Evolutionary conservation across 2,329 filamentous ascomycete species (phyloP).

Genomic region (Penicillium crustosum): DNA sequence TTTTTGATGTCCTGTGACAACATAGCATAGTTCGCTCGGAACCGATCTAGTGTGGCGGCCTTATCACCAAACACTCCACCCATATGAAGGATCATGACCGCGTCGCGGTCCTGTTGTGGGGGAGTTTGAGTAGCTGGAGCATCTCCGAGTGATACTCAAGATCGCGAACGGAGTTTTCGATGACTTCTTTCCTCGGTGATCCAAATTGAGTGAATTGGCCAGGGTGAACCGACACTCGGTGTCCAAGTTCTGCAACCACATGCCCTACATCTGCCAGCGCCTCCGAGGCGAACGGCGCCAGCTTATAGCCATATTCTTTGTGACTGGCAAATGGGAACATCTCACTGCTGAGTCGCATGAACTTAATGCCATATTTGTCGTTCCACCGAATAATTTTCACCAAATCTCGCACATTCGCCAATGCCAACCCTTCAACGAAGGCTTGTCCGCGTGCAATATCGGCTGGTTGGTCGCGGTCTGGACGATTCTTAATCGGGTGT

Average conservation of each 20-base stretch:
- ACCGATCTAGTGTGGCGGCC: conserved; percentile 71
- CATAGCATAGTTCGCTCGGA: conserved; percentile 69
- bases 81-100: conserved; percentile 93
- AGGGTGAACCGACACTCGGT: conserved; percentile 85
- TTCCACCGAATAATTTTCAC: conserved; percentile 89
- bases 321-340: conserved; percentile 98
- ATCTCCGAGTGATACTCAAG: conserved; percentile 86
- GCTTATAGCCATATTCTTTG: conserved; percentile 77
- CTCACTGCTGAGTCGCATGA: conserved; percentile 87
- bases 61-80: conserved; percentile 90
- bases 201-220: conserved; percentile 92
- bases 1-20: conserved; percentile 71
- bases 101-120: conserved; percentile 75
- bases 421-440: conserved; percentile 73
- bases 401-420: conserved; percentile 81
- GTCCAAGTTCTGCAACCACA: conserved; percentile 74
- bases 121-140: conserved; percentile 75
- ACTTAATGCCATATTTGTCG: conserved; percentile 84
- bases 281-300: conserved; percentile 79
- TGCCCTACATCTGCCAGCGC: conserved; percentile 73
- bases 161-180: conserved; percentile 74
- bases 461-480: conserved; percentile 69
- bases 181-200: conserved; percentile 74
- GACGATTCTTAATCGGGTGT: conserved; percentile 81
- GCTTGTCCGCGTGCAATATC: conserved; percentile 65